Percentiles rank a stretch among this genome's conserved stretches.
Conservation (phyloP, 1,284 basidiomycete genomes). For the Naganishia cerealis region DNA sequence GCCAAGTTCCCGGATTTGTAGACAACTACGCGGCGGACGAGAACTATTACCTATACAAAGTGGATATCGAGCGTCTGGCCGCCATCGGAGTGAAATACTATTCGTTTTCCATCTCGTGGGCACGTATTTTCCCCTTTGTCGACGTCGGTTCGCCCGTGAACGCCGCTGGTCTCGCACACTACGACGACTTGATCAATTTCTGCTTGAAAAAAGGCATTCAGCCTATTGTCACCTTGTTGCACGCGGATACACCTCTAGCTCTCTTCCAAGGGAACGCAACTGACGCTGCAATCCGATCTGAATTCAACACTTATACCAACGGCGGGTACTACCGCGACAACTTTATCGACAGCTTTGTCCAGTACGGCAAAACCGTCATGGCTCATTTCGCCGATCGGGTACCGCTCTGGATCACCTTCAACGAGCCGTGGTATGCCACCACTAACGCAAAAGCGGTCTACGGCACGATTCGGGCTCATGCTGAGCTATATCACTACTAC, state of each 20-base stretch:
- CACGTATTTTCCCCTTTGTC: not conserved
- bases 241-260: not conserved
- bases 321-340: not conserved
- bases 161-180: not conserved
- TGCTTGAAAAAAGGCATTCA: conserved; percentile 1
- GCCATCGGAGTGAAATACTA: not conserved
- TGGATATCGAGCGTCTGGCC: not conserved
- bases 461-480: not conserved
- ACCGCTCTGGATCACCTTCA: not conserved
- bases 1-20: not conserved
- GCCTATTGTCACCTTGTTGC: not conserved
- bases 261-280: not conserved
- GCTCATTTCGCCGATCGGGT: not conserved
- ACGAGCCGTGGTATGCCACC: not conserved
- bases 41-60: conserved; percentile 2
- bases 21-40: conserved; percentile 1
- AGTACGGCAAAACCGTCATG: not conserved
- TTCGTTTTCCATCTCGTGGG: conserved; percentile 1
- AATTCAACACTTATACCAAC: conserved; percentile 5
- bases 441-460: not conserved
- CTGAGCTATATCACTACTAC: not conserved
- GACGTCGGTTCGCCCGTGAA: conserved; percentile 2
- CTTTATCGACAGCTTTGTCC: not conserved
- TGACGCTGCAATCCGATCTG: not conserved
- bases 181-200: conserved; percentile 1